A percentile compares a stretch with the other conserved stretches of the same genome.
These are phyloP conservation scores for Coniosporium apollinis DNA, from an alignment of 495 filamentous ascomycete species.

Conservation along the genomic window DNA sequence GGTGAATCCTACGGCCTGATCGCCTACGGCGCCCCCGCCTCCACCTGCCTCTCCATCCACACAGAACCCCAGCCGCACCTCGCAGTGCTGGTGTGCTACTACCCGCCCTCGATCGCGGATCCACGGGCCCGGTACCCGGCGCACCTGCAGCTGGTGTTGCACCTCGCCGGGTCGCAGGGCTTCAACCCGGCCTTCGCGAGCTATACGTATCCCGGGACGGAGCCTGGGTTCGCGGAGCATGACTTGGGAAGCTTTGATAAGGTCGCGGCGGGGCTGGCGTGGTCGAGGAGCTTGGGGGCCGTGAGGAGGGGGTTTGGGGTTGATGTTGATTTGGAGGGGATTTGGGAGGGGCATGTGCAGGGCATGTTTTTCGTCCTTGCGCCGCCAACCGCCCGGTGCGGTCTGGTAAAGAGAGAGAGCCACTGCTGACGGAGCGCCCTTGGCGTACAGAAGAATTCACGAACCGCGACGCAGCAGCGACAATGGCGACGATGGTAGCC, in stretches of 20 bases:
- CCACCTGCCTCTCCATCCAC: conserved; percentile 37
- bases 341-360: conserved; percentile 19
- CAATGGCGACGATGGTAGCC: conserved; percentile 18
- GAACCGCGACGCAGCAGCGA: conserved; percentile 12
- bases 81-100: conserved; percentile 42
- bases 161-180: conserved; percentile 29
- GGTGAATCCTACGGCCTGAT: conserved; percentile 20
- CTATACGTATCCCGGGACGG: conserved; percentile 28
- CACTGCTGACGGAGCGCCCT: not conserved
- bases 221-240: conserved; percentile 42
- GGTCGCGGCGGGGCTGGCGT: conserved; percentile 36
- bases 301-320: conserved; percentile 19
- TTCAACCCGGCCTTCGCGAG: conserved; percentile 21
- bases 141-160: conserved; percentile 32
- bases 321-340: conserved; percentile 18
- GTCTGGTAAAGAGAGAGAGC: too few relatives aligned
- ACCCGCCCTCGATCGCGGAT: conserved; percentile 37
- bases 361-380: too few relatives aligned
- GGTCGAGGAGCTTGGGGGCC: conserved; percentile 33
- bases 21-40: conserved; percentile 37
- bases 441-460: conserved; percentile 1
- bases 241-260: conserved; percentile 34
- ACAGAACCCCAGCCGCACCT: conserved; percentile 31
- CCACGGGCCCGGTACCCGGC: conserved; percentile 32
- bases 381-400: too few relatives aligned